A percentile compares a stretch with the other conserved stretches of the same genome.
These are phyloP conservation scores for Aspergillus saccharolyticus DNA, from an alignment of 495 filamentous ascomycete genomes.

Conservation along the genomic window DNA sequence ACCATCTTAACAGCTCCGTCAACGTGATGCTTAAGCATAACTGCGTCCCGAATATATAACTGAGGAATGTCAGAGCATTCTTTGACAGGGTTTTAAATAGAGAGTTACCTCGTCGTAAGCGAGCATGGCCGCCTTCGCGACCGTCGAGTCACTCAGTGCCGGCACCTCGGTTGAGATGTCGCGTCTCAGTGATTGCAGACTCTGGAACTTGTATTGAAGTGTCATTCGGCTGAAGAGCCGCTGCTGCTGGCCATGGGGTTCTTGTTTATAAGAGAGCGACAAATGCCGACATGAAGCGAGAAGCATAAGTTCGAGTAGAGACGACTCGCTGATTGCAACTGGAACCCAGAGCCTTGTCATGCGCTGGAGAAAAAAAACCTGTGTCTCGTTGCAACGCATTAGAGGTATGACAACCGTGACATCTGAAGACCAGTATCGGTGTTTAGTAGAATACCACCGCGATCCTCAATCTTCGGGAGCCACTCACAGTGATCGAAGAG, in stretches of 20 bases:
- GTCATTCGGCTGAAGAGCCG: no score
- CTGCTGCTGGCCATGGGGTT: no score
- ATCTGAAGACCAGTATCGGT: conserved; percentile 2
- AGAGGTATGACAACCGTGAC: conserved; percentile 17
- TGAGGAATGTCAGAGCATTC: not conserved
- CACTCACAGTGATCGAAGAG: not conserved
- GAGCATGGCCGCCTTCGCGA: conserved; percentile 22
- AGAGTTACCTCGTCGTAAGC: conserved; percentile 22
- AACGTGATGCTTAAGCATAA: conserved; percentile 19
- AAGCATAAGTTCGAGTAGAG: no score
- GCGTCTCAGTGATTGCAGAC: no score
- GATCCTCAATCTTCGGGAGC: no score
- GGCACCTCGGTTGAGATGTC: not conserved
- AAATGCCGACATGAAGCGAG: no score
- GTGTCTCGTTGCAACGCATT: conserved; percentile 17
- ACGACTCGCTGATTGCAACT: no score
- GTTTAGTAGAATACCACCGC: no score
- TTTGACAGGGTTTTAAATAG: not conserved
- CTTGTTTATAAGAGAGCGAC: no score
- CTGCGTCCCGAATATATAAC: conserved; percentile 13
- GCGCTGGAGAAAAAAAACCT: conserved; percentile 8
- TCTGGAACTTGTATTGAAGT: no score
- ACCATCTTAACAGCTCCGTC: conserved; percentile 22
- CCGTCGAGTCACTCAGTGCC: conserved; percentile 15
- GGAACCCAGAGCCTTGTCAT: not conserved